Evolutionary conservation across 176 grass and related monocot species (phyloP).

Genomic region (Aegilops longissima): DNA sequence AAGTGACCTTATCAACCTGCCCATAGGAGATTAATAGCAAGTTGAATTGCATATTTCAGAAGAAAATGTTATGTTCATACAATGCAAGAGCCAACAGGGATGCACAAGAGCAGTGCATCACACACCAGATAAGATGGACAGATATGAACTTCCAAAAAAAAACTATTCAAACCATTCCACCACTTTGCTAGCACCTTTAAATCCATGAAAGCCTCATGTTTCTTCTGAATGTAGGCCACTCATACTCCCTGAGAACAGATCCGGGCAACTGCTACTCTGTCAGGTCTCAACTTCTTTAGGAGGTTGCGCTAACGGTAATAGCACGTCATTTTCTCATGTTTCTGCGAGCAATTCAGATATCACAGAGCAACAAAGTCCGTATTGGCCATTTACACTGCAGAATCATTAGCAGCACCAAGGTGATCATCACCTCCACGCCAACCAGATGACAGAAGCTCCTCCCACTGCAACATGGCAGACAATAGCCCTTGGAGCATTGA

Average conservation of each 20-base stretch:
- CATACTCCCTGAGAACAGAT: slow-evolving; percentile 1
- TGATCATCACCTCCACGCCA: neutral
- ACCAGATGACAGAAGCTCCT: slow-evolving; percentile 16
- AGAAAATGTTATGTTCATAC: slow-evolving; percentile 16
- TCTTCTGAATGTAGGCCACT: slow-evolving; percentile 7
- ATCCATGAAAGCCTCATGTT: neutral
- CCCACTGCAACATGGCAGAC: slow-evolving; percentile 22
- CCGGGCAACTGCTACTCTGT: neutral
- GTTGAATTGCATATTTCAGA: slow-evolving; percentile 7
- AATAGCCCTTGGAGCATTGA: neutral
- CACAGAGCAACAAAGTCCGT: slow-evolving; percentile 1
- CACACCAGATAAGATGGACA: neutral
- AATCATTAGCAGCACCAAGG: neutral
- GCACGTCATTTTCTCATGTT: neutral
- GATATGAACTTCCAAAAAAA: slow-evolving; percentile 17
- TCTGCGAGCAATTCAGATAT: neutral
- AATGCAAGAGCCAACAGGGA: slow-evolving; percentile 11
- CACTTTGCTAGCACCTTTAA: neutral
- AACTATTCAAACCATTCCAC: neutral
- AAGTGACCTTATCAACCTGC: too few relatives aligned
- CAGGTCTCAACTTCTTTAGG: neutral
- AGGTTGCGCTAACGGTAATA: neutral
- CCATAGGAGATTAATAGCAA: neutral
- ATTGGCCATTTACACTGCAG: neutral
- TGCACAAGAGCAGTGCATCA: slow-evolving; percentile 29